These are phyloP conservation scores for Tylopilus subfusipes DNA, from an alignment of 768 basidiomycete genomes.

Conservation along the genomic window DNA sequence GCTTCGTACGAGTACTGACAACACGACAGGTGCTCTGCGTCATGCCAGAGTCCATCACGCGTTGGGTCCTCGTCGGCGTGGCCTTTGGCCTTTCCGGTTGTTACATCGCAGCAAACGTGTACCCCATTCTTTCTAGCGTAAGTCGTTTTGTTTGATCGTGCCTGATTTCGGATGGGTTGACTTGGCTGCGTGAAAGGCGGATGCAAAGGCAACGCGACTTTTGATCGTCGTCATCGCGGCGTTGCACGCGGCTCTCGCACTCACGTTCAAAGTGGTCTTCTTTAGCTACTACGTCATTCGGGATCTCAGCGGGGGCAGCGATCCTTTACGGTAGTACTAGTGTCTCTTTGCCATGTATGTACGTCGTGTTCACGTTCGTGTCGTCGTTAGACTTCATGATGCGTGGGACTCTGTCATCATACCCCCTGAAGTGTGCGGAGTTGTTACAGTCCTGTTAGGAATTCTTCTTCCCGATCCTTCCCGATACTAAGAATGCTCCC, in stretches of 20 bases:
- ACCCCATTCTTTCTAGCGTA: slow-evolving; percentile 84
- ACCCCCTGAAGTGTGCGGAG: not conserved
- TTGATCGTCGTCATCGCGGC: slow-evolving; percentile 71
- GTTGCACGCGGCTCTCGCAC: slow-evolving; percentile 75
- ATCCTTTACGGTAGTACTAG: slow-evolving; percentile 18
- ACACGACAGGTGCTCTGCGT: slow-evolving; percentile 72
- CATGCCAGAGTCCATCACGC: slow-evolving; percentile 75
- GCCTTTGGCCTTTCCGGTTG: slow-evolving; percentile 81
- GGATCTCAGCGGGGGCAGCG: slow-evolving; percentile 32
- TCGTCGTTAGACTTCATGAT: too few species aligned
- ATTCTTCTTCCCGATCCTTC: too few species aligned
- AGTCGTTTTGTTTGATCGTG: slow-evolving; percentile 27
- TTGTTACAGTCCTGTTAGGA: too few species aligned
- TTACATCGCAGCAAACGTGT: slow-evolving; percentile 82
- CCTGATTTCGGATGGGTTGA: not conserved
- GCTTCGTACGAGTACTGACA: not conserved
- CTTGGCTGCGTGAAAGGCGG: slow-evolving; percentile 50
- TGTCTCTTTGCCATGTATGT: not conserved
- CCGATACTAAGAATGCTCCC: too few species aligned
- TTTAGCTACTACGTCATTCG: slow-evolving; percentile 53
- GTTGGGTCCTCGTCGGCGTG: slow-evolving; percentile 73
- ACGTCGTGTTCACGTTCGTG: not conserved
- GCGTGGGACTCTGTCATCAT: not conserved
- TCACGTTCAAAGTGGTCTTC: slow-evolving; percentile 77
- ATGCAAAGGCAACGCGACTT: slow-evolving; percentile 81